A percentile compares a stretch with the other conserved stretches of the same genome.
These are phyloP conservation scores for Trichoderma asperelloides DNA, from an alignment of 495 filamentous ascomycete species.

Conservation along the genomic window DNA sequence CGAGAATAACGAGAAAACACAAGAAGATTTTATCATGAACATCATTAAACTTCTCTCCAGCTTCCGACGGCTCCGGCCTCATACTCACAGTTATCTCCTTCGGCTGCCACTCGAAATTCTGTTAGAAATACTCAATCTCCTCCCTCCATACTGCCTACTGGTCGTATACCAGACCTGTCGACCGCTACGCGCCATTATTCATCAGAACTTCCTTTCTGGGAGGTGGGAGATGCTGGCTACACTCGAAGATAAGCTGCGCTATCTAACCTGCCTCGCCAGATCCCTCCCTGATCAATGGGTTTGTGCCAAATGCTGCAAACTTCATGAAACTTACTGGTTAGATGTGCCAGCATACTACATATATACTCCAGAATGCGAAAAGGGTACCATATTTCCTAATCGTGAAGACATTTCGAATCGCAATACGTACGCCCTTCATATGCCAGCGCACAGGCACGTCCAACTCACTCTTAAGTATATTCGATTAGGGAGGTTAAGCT, in stretches of 20 bases:
- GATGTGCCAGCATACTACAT: background rate
- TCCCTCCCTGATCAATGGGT: background rate
- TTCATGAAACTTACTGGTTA: background rate
- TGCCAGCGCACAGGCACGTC: background rate
- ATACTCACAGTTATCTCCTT: background rate
- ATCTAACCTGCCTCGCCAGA: background rate
- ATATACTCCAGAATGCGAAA: background rate
- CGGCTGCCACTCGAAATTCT: background rate
- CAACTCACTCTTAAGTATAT: background rate
- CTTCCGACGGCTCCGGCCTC: background rate
- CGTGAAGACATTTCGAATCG: background rate
- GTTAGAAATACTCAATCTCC: background rate
- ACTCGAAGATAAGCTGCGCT: background rate
- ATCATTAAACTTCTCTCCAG: background rate
- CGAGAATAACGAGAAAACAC: background rate
- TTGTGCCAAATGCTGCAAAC: constrained; percentile 4
- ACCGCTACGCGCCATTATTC: background rate
- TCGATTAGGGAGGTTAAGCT: background rate
- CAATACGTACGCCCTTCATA: background rate
- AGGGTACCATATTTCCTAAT: background rate
- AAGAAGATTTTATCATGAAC: background rate
- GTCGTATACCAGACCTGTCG: background rate
- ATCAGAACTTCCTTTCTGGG: background rate
- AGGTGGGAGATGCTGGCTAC: background rate
- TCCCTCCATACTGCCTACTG: background rate